Evolutionary conservation across 2,329 filamentous ascomycete genomes (phyloP), one percentile per base, ranked within the genome.

Genomic region (Ceratocystis huliohia): DNA sequence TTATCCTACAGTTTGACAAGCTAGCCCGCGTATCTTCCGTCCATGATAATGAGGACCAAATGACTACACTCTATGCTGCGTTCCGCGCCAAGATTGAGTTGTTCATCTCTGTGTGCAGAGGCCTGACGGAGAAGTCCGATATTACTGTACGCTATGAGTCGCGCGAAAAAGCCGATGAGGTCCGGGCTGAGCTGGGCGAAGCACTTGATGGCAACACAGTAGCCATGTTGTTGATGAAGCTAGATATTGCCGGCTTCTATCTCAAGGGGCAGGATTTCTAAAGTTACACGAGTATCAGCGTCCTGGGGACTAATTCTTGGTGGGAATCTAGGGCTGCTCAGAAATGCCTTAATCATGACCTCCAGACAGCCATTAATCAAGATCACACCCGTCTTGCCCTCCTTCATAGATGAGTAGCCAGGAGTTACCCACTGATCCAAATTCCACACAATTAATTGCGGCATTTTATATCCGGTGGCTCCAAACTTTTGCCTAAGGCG

Each of bases 161-260:
- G 6, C 72, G 71, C 20, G 74, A 71, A 69, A 72, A 70, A 68
- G 74, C 69, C 67, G 70, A 69, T 67, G 70, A 63, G 69, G 75
- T 68, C 73, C 75, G 70, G 74, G 72, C 69, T 71, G 72, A 70
- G 73, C 75, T 74, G 74, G 74, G 70, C 74, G 74, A 69, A 75
- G 71, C 25, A 70, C 75, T 71, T 61, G 77, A 78, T 65, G 81
- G 82, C 66, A 87, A 85, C 74, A 82, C 85, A 63, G 82, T 92
- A 72, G 83, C 85, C 61, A 83, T 88, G 71, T 77, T 94, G 69
- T 76, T 91, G 64, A 74, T 87, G 68, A 84, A 83, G 72, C 76
- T 93, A 69, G 88, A 92, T 73, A 85, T 91, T 81, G 85, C 81
- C 69, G 79, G 80, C 44, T 88, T 88, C 71, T 91, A 89, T 72